Evolutionary conservation across 345 rosid species (phyloP), one percentile per base, ranked within the genome.

Genomic region (Gossypium bickii): DNA sequence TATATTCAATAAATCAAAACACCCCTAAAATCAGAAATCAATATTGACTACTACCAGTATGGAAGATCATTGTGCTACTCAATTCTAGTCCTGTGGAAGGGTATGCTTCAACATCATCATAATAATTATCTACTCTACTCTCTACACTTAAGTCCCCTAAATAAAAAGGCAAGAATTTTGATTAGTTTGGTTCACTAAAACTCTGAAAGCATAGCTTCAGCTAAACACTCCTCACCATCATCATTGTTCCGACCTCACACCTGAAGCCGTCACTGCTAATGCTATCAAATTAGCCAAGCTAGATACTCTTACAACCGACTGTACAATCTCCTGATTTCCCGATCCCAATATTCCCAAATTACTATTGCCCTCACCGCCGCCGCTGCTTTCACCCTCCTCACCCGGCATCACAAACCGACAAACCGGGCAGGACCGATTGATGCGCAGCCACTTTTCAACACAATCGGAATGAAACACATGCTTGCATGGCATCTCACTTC

Each of bases 401-500:
- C 3, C 11, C 1, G 74, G 74, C 76, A 79, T 75, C 24, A 45
- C 10, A 20, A 24, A 73, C 20, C 77, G 67, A 34, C 80, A 80
- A 18, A 80, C 48, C 4, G 75, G 83, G 53, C 80, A 76, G 0
- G 83, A 72, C 7, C 71, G 72, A 15, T 52, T 79, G 1, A 76
- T 64, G 15, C 6, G 29, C 0, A 80, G 67, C 80, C 83, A 80
- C 45, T 73, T 73, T 12, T 67, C 72, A 3, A 80, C 66, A 38
- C 83, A 80, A 18, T 7, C 44, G 12, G 72, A 62, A 53, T 80
- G 80, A 64, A 76, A 77, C 8, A 49, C 9, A 13, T 80, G 83
- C 16, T 80, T 76, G 49, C 80, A 77, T 3, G 77, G 80, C 80
- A 77, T 80, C 77, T 76, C 71, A 7, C 75, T 20, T 2, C 53